phyloP scores from a whole-genome alignment of 78 protist species.

The Diacronema lutheri region DNA sequence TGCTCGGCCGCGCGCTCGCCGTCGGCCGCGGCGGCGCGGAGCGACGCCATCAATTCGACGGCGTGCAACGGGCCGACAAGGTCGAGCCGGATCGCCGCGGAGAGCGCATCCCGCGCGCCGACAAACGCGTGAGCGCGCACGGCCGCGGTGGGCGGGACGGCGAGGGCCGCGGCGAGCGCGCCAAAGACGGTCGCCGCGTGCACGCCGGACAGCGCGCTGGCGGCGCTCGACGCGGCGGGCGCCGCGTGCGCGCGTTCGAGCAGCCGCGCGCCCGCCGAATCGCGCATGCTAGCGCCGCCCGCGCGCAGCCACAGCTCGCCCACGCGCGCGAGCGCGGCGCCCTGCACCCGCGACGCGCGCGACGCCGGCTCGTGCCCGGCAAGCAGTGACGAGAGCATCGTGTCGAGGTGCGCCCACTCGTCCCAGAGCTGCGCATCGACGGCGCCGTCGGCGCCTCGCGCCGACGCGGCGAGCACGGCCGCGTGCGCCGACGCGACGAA shows the following conservation, averaged over 20 bases:
- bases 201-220: not conserved
- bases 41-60: not conserved
- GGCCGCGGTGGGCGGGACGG: not conserved
- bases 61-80: not conserved
- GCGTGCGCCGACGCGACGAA: too few species aligned
- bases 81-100: not conserved
- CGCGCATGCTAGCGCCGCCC: not conserved
- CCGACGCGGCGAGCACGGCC: too few species aligned
- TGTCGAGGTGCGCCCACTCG: not conserved
- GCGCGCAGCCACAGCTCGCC: not conserved
- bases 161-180: not conserved
- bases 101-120: not conserved
- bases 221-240: not conserved
- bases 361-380: not conserved
- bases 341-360: not conserved
- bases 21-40: not conserved
- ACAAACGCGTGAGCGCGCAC: not conserved
- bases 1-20: not conserved
- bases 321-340: not conserved
- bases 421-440: too few species aligned
- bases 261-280: too few species aligned
- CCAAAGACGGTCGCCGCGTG: not conserved
- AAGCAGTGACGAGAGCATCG: not conserved
- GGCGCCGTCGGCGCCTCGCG: too few species aligned
- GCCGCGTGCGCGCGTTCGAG: not conserved